Evolutionary conservation across 1,284 basidiomycete species (phyloP), one percentile per base, ranked within the genome.

Genomic region (Erythrobasidium hasegawianum): DNA sequence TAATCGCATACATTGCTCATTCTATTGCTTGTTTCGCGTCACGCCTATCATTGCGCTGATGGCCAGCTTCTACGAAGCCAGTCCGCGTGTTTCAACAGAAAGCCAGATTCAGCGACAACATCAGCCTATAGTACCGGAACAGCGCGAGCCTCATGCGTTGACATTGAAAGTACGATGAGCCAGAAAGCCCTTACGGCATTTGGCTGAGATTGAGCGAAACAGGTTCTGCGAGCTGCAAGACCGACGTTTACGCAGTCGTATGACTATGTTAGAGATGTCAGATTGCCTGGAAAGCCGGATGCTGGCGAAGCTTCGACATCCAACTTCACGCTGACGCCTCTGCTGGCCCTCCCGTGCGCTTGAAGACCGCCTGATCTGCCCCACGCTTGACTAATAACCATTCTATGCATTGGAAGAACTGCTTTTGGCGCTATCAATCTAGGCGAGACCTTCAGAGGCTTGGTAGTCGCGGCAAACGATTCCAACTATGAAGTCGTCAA

Each of bases 401-500:
- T 45, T 29, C 49, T 52, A 27, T 47, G 2, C 18, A 14, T 22
- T 38, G 10, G 20, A 41, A 58, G 61, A 3, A 68, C 64, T 39
- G 69, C 72, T 1, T 75, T 75, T 27, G 74, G 74, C 2, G 71
- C 68, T 14, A 69, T 74, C n/a, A 71, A 54, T 16, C 71, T 75
- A 16, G 74, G 76, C 20, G 75, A 77, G 57, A 74, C 73, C 4
- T 76, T 77, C 59, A 69, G 70, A 20, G 72, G 73, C 3, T 68
- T 76, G 45, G 70, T 77, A 2, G 74, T 73, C 29, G 72, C 75
- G 11, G 71, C 73, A 16, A 77, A 77, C 59, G 76, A 77, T 49
- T 56, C 66, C 0, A 20, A 53, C 1, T 39, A 52, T 4, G 57
- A 64, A 0, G 71, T 76, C 0, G 64, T 69, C 14, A 68, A 71